A percentile compares a stretch with the other conserved stretches of the same genome.
Evolutionary conservation across 164 flowering plant species (phyloP).

Genomic region (Malania oleifera): DNA sequence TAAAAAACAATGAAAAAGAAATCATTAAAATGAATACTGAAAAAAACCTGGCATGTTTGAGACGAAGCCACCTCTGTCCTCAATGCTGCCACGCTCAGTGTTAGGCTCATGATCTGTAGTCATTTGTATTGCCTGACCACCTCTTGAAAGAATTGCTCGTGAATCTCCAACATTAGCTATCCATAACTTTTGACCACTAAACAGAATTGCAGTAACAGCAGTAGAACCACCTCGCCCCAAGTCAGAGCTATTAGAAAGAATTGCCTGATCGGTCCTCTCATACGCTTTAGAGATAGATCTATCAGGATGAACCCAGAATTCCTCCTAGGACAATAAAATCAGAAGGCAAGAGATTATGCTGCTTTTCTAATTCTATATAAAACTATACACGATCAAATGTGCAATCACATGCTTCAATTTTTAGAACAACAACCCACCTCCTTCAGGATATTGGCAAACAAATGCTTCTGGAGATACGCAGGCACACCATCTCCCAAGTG

Average conservation of each 20-base stretch:
- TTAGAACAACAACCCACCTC: conserved; percentile 23
- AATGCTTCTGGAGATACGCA: conserved; percentile 47
- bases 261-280: conserved; percentile 45
- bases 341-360: conserved; percentile 1
- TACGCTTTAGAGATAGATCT: conserved; percentile 43
- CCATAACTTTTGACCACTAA: conserved; percentile 33
- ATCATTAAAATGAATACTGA: not conserved
- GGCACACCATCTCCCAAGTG: conserved; percentile 53
- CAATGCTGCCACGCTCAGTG: conserved; percentile 42
- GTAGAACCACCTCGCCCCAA: conserved; percentile 48
- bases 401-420: not conserved
- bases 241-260: conserved; percentile 32
- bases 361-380: not conserved
- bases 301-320: conserved; percentile 40
- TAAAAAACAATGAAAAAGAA: not conserved
- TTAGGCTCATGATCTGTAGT: conserved; percentile 46
- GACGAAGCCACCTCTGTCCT: conserved; percentile 48
- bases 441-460: conserved; percentile 41
- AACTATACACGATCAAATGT: not conserved
- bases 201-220: conserved; percentile 44
- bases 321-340: conserved; percentile 28
- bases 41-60: conserved; percentile 52
- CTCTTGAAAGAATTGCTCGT: conserved; percentile 42
- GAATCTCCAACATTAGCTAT: conserved; percentile 52
- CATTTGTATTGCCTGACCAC: conserved; percentile 39